Conservation (phyloP, 1,284 basidiomycete genomes). For the Ceratobasidium sp. region DNA sequence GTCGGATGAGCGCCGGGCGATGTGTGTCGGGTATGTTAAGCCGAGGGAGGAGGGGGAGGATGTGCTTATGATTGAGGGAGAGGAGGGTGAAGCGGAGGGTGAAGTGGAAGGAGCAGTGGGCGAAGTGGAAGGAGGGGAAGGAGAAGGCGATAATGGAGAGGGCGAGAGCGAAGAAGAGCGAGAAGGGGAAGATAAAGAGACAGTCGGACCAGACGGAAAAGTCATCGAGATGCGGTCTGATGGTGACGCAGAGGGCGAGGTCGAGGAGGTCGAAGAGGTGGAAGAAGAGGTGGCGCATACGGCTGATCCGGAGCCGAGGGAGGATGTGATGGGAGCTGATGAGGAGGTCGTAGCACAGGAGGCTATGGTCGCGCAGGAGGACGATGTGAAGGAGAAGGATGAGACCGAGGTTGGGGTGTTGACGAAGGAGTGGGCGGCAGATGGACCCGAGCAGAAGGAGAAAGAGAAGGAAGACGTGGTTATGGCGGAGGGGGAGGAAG, state of each 20-base stretch:
- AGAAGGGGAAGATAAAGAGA: constrained; percentile 39
- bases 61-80: neutral
- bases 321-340: constrained; percentile 53
- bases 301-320: constrained; percentile 57
- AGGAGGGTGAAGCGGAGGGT: constrained; percentile 43
- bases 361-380: constrained; percentile 55
- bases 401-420: constrained; percentile 53
- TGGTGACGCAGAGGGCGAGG: constrained; percentile 53
- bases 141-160: neutral
- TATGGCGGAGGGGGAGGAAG: constrained; percentile 53
- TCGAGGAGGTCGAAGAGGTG: constrained; percentile 59
- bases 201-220: constrained; percentile 51
- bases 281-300: constrained; percentile 53
- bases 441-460: constrained; percentile 52
- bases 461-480: constrained; percentile 55
- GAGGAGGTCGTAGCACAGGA: constrained; percentile 59
- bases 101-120: constrained; percentile 50
- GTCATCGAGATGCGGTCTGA: constrained; percentile 47
- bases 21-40: constrained; percentile 65
- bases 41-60: constrained; percentile 28
- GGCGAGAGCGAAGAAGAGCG: too few relatives aligned
- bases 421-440: constrained; percentile 56
- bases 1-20: constrained; percentile 73
- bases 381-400: constrained; percentile 49
- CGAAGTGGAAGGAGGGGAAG: constrained; percentile 47